phyloP scores from a whole-genome alignment of 768 basidiomycete species.

The Pleurotus giganteus region DNA sequence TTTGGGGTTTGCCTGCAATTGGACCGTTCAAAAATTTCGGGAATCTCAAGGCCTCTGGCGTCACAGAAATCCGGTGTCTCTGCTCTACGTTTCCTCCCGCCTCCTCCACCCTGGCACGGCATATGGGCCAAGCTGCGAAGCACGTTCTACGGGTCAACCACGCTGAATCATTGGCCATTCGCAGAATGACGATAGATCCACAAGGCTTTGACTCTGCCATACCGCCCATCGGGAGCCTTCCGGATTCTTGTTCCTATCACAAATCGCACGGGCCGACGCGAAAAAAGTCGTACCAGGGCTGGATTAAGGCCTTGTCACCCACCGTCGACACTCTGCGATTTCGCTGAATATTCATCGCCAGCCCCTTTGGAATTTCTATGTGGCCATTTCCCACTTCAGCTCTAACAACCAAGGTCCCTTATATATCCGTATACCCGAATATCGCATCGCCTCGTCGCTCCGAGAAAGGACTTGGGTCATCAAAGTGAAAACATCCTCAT shows the following conservation, averaged over 20 bases:
- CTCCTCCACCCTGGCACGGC: not conserved
- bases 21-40: no score
- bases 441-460: conserved; percentile 4
- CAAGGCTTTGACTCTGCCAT: not conserved
- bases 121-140: not conserved
- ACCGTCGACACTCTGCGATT: not conserved
- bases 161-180: not conserved
- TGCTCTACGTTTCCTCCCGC: not conserved
- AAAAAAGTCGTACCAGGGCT: not conserved
- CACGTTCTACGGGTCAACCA: not conserved
- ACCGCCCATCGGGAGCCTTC: not conserved
- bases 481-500: not conserved
- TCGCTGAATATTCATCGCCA: no score
- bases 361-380: no score
- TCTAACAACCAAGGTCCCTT: not conserved
- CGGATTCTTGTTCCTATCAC: conserved; percentile 7
- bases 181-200: not conserved
- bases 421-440: conserved; percentile 5
- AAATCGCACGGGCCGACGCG: conserved; percentile 1
- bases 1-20: no score
- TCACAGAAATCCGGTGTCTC: not conserved
- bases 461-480: not conserved
- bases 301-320: not conserved
- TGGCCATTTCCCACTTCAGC: no score
- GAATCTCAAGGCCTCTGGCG: no score